These are phyloP conservation scores for Rhizopogon salebrosus DNA, from an alignment of 768 basidiomycete genomes.

Conservation along the genomic window DNA sequence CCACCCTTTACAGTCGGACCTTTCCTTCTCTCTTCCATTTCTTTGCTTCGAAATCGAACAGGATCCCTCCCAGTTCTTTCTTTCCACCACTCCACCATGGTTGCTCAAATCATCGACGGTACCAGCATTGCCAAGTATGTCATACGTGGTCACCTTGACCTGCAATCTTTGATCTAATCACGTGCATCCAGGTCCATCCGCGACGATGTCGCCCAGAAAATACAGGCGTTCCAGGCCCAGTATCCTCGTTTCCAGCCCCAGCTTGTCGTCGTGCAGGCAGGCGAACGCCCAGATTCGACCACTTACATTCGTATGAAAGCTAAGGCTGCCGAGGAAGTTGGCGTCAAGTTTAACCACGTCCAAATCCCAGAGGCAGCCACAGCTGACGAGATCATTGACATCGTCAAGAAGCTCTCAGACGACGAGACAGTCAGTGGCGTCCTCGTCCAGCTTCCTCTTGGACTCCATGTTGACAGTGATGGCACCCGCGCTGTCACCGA, in stretches of 20 bases:
- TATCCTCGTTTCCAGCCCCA: constrained; percentile 89
- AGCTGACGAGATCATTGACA: constrained; percentile 69
- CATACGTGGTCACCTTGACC: neutral
- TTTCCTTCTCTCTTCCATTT: constrained; percentile 5
- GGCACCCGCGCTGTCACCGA: constrained; percentile 93
- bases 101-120: constrained; percentile 74
- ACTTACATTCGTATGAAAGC: constrained; percentile 97
- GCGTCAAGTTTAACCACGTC: constrained; percentile 83
- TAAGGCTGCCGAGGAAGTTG: constrained; percentile 92
- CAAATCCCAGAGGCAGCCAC: constrained; percentile 60
- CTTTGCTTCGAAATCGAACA: constrained; percentile 1
- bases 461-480: constrained; percentile 71
- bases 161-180: constrained; percentile 9
- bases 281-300: constrained; percentile 83
- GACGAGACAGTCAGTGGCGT: constrained; percentile 83
- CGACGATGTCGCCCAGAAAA: constrained; percentile 63
- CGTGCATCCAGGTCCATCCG: constrained; percentile 66
- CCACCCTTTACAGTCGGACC: neutral
- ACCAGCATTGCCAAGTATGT: constrained; percentile 77
- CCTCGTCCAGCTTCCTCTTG: constrained; percentile 92
- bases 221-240: constrained; percentile 55
- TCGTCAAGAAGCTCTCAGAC: constrained; percentile 78
- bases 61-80: constrained; percentile 2
- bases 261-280: constrained; percentile 91
- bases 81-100: constrained; percentile 27